A percentile compares a stretch with the other conserved stretches of the same genome.
Conservation (phyloP, 2,329 filamentous ascomycete genomes). For the Diaporthe capsici region DNA sequence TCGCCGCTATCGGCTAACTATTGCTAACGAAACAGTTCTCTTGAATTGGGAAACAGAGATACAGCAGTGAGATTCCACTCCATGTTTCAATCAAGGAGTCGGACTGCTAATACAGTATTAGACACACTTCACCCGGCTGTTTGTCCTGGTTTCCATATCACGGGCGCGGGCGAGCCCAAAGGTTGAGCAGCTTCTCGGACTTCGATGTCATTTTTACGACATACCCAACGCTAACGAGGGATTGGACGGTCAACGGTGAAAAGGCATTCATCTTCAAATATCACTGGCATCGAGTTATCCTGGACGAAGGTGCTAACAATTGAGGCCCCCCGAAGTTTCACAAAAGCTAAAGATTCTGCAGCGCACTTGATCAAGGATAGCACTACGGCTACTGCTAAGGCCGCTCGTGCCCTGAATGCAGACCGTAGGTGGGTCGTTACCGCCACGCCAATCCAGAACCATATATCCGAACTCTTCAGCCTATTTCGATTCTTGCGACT, state of each 20-base stretch:
- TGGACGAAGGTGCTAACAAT: neutral
- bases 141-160: neutral
- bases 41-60: neutral
- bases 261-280: neutral
- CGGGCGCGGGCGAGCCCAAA: neutral
- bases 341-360: too few species aligned
- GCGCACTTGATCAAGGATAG: neutral
- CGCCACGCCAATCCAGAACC: neutral
- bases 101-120: neutral
- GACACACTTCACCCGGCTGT: neutral
- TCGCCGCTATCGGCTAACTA: too few species aligned
- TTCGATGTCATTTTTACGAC: neutral
- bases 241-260: neutral
- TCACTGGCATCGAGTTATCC: neutral
- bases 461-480: neutral
- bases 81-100: neutral
- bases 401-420: neutral
- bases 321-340: too few species aligned
- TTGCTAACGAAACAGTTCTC: neutral
- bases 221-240: neutral
- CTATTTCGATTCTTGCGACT: neutral
- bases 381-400: neutral
- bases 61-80: neutral
- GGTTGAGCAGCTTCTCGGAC: neutral
- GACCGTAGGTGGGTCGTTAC: neutral